phyloP scores from a whole-genome alignment of 306 rosid species.

The Trifolium pratense region DNA sequence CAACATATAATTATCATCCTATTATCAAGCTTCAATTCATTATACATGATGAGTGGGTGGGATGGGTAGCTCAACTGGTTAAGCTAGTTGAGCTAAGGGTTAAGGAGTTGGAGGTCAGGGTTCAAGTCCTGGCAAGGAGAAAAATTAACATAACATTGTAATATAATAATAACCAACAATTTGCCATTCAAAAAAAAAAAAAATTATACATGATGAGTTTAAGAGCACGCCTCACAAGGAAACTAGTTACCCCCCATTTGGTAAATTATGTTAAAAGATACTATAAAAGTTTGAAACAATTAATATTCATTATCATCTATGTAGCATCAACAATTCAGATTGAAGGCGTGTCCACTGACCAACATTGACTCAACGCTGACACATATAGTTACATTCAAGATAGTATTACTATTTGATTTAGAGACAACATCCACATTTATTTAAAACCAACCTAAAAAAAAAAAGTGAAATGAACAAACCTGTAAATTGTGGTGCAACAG shows the following conservation, averaged over 20 bases:
- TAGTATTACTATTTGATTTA: not conserved
- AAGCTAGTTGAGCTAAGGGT: no score
- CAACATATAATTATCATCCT: not conserved
- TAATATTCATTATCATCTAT: not conserved
- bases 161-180: no score
- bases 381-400: no score
- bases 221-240: not conserved
- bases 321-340: no score
- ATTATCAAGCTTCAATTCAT: conserved; percentile 9
- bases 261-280: not conserved
- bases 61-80: no score
- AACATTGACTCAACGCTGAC: no score
- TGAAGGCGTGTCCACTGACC: no score
- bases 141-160: no score
- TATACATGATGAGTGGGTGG: not conserved
- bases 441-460: not conserved
- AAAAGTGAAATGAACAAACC: conserved; percentile 50
- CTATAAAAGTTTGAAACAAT: not conserved
- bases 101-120: no score
- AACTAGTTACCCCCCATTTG: not conserved
- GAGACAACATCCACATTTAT: conserved; percentile 15
- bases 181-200: no score
- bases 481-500: conserved; percentile 95
- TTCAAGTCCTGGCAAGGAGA: no score
- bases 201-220: not conserved